Base-by-base conservation (phyloP, 495 filamentous ascomycete species). In the Apodospora peruviana region DNA sequence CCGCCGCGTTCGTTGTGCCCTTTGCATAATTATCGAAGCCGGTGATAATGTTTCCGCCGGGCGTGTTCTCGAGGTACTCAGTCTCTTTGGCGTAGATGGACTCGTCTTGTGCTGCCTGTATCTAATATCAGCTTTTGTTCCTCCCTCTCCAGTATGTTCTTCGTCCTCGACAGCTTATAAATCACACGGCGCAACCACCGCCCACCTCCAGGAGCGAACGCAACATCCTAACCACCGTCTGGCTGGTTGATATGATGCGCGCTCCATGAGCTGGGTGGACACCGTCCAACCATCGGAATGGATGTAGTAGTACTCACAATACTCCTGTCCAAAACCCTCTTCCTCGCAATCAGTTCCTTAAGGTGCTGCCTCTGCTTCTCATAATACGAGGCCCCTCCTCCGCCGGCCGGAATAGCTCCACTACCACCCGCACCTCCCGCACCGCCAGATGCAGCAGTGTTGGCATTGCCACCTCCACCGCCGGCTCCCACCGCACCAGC, bases 11-110 rank as follows among this genome's bases (percentile, higher is more conserved):
- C 51, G 64, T 75, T 0, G 75, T 72, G 40, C 88, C 89, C 62
- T 98, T 98, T 72, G 95, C 91, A 68, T 96, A 97, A 56, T 87
- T 91, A 62, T 98, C 93, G 68, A 97, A 98, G 35, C 93, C 93
- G 52, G 84, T 87, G 69, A 98, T 90, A 61, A 98, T 97, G 72
- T 98, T 98, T 16, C 93, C 93, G 36, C 76, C 77, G 19, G 86
- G 86, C 14, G 89, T 95, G 54, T 90, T 88, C 66, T 95, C 90
- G 37, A 98, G 82, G 68, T 98, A 98, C 14, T 82, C 78, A 45
- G 85, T 81, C 66, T 98, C 93, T 59, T 84, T 82, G 48, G 85
- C 81, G 66, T 73, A 83, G 61, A 98, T 98, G 58, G 79, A 78
- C 41, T 95, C 89, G 74, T 97, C 93, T 36, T 62, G 45, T 12